phyloP scores from a whole-genome alignment of 2,329 filamentous ascomycete genomes.

The Colletotrichum phormii region DNA sequence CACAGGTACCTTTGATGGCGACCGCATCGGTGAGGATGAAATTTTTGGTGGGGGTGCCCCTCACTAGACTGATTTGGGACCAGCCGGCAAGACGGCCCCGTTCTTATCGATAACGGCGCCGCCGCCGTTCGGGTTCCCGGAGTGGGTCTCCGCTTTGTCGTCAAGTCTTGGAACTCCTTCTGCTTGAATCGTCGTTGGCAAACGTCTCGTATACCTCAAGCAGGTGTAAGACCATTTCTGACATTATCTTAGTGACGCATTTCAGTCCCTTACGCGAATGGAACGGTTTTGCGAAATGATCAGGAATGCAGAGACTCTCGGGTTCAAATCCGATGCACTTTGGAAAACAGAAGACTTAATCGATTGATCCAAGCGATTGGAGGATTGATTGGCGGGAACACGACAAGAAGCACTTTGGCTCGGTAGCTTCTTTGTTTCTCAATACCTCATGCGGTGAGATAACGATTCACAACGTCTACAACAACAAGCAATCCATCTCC shows the following conservation, averaged over 20 bases:
- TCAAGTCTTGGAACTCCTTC: no score
- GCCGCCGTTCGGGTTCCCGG: background rate
- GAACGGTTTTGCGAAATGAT: no score
- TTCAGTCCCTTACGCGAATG: no score
- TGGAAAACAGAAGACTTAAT: no score
- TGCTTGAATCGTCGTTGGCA: no score
- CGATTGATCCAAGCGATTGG: background rate
- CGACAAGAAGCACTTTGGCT: background rate
- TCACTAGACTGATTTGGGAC: conserved; percentile 51
- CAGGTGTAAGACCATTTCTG: no score
- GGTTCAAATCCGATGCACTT: no score
- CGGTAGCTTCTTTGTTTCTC: background rate
- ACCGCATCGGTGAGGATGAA: conserved; percentile 43
- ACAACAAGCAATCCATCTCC: background rate
- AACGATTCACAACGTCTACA: background rate
- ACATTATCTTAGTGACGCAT: no score
- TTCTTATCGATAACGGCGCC: conserved; percentile 32
- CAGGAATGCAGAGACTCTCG: no score
- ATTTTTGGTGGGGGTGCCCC: conserved; percentile 53
- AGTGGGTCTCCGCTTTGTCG: background rate
- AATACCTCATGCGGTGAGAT: background rate
- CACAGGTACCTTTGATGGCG: background rate
- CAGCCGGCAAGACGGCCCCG: background rate
- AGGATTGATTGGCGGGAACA: background rate
- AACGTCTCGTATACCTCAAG: no score